Evolutionary conservation across 768 basidiomycete genomes (phyloP), one percentile per base, ranked within the genome.

Genomic region (Boletus subparvulus): DNA sequence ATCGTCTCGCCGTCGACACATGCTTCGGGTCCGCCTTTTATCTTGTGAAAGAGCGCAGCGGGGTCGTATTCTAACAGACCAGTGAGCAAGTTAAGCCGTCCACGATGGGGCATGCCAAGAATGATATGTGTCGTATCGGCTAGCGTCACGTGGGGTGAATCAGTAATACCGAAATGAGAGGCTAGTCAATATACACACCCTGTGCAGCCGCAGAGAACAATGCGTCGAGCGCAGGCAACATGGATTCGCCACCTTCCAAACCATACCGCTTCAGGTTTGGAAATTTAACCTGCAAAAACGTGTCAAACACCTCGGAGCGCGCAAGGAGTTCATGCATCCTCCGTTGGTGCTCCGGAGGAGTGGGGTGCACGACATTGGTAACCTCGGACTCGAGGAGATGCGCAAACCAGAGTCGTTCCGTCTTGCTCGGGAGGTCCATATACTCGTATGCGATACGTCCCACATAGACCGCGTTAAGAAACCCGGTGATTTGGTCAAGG

Each of bases 171-270:
- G 6, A 21, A 33, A 40, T 3, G 3, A 32, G 24, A 24, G 5
- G 8, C 36, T 13, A n/a, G 26, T 32, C 10, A 39, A 37, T 50
- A 44, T 5, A 66, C 6, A 66, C 49, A 85, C 87, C 81, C 63
- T 75, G 72, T 3, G 90, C 80, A 9, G 92, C 86, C 3, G 81
- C 76, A 0, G 78, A 74, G 63, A 97, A 92, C 17, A 97, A 70
- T 0, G 83, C 77, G 57, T 94, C 91, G 3, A 96, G 75, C 1
- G 92, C 94, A 5, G 92, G 89, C 26, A 97, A 73, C 94, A 96
- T 95, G 3, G 91, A 92, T 74, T 96, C 94, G 2, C 89, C 94
- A 3, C 94, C 94, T 71, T 97, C 94, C 37, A 95, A 78, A 0
- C 91, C 93, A 70, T 92, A 92, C 65, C 90, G 81, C 72, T 90